A percentile compares a stretch with the other conserved stretches of the same genome.
These are phyloP conservation scores for Salvia miltiorrhiza DNA, from an alignment of 257 asterid species.

Conservation along the genomic window DNA sequence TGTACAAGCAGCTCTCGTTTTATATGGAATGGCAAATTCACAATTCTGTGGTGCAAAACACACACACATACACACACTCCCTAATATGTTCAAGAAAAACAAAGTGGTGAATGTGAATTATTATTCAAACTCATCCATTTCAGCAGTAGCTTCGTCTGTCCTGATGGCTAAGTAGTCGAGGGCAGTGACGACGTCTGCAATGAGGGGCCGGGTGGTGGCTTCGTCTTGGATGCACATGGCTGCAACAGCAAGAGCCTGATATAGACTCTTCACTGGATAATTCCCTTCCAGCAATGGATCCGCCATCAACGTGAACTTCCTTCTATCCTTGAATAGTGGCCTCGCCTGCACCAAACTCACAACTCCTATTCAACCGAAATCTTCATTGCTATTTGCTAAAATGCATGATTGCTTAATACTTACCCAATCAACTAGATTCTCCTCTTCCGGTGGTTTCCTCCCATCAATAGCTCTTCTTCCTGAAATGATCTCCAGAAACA, in stretches of 20 bases:
- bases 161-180: constrained; percentile 39
- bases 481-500: constrained; percentile 47
- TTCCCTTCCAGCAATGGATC: constrained; percentile 54
- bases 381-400: too few relatives aligned
- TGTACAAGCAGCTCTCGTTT: background rate
- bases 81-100: background rate
- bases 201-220: constrained; percentile 50
- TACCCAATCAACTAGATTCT: constrained; percentile 54
- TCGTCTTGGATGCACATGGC: constrained; percentile 59
- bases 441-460: constrained; percentile 45
- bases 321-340: constrained; percentile 47
- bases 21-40: background rate
- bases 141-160: constrained; percentile 21
- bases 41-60: too few relatives aligned
- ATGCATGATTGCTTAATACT: too few relatives aligned
- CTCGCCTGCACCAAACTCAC: constrained; percentile 37
- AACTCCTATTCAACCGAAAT: too few relatives aligned
- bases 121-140: constrained; percentile 12
- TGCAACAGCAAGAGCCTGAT: constrained; percentile 51
- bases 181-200: constrained; percentile 56
- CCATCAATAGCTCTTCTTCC: constrained; percentile 51
- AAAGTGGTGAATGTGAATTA: too few relatives aligned
- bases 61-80: background rate
- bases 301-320: constrained; percentile 42
- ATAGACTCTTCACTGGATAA: constrained; percentile 45